Base-by-base conservation (phyloP, 306 rosid species). In the Arachis stenosperma region DNA sequence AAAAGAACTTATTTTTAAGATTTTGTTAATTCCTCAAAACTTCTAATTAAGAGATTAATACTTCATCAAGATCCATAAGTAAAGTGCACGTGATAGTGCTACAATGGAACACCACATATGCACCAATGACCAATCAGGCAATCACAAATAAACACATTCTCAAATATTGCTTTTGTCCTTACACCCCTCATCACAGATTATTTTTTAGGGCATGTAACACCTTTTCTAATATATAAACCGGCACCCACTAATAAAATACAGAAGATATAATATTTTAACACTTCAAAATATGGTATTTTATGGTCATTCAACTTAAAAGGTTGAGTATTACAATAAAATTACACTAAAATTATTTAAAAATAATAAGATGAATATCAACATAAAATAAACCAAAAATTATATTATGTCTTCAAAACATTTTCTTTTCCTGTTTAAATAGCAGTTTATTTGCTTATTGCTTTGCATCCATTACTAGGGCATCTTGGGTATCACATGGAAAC, bases 391-490 rank as follows among this genome's bases (percentile, higher is more conserved):
- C 27, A 22, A 22, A 22, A 22, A 22, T 22, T 22, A 22, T 22
- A 22, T 22, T 22, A 22, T 22, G 27, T 22, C 27, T 22, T 22
- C 27, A 22, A 22, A 22, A 22, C 27, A 22, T 22, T 22, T 22
- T 22, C 27, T 22, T 22, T 22, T 22, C 27, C 1, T 0, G 27
- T 22, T 22, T 1, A 54, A 9, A 1, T 69, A 70, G 29, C 4
- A 47, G 52, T 10, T 5, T 22, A 22, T 22, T 22, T 22, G 1
- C 11, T 6, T 10, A 70, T n/a, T 60, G 50, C 54, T 71, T 47
- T 72, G 69, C 65, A 47, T 40, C 50, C 76, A 71, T 71, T 36
- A 59, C 6, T 27, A 41, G 41, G 75, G 65, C 47, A 70, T 56
- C 30, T 47, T 29, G 65, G 51, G 48, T 43, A 39, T 75, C 73